Evolutionary conservation across 257 asterid genomes (phyloP), one percentile per base, ranked within the genome.

Genomic region (Solanum medicagineum): DNA sequence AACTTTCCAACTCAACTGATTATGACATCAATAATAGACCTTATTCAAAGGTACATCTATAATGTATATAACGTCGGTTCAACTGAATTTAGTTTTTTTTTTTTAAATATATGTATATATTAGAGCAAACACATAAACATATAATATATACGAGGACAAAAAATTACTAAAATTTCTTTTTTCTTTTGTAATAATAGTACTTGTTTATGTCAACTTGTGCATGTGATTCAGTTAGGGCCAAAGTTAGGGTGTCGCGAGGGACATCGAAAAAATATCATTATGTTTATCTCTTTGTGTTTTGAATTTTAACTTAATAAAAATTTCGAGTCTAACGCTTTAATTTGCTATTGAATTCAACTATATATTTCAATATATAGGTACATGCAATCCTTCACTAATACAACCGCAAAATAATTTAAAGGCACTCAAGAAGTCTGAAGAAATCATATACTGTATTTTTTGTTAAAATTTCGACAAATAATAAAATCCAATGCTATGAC

Each of bases 1-100:
- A 87, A 80, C 62, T n/a, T n/a, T 85, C 88, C 85, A 74, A 63
- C 85, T 79, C 86, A 73, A 59, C 15, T 75, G 86, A 85, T 2
- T 26, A 8, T 81, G 90, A 66, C 82, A 83, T 45, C 29, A 66
- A 74, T 62, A 49, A 87, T 47, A 32, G 42, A 74, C 8, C 8
- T n/a, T 19, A 71, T 71, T 71, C 20, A 2, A 1, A 20, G 56
- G 36, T 4, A 29, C 10, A 12, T 63, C 1, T 14, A 1, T 29
- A 15, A 36, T 65, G 20, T 14, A 63, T 65, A 65, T 65, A 65
- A 26, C 11, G 1, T 15, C 1, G 22, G 1, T 24, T 65, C 6
- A 65, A 29, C 8, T 26, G 5, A 65, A 65, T 14, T 65, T 0
- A 5, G 0, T 29, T 14, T 65, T 29, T 65, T 24, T 3, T 24